phyloP scores from a whole-genome alignment of 2,329 filamentous ascomycete genomes.

The Ophiocordyceps polyrhachis-furcata region DNA sequence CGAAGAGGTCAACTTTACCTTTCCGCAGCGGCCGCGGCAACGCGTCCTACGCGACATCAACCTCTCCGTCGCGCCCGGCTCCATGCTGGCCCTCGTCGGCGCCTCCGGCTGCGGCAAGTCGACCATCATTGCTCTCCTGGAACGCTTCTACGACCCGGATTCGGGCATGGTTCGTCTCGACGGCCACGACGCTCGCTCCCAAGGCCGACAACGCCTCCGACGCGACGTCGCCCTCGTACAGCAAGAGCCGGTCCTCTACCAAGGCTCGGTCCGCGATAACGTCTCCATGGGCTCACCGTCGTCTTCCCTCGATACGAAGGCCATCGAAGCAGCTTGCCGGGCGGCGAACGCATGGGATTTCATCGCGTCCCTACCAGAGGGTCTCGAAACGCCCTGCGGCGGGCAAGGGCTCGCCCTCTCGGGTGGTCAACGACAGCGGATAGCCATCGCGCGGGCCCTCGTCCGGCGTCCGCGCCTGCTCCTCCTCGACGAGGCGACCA shows the following conservation, averaged over 20 bases:
- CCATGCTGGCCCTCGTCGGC: slow-evolving; percentile 36
- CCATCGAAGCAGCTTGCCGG: slow-evolving; percentile 29
- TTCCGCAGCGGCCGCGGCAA: slow-evolving; percentile 23
- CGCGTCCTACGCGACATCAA: slow-evolving; percentile 20
- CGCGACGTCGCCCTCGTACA: slow-evolving; percentile 20
- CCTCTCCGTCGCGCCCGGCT: slow-evolving; percentile 22
- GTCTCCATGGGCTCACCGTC: slow-evolving; percentile 16
- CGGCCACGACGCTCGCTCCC: slow-evolving; percentile 11
- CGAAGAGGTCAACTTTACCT: slow-evolving; percentile 35
- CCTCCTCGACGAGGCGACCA: slow-evolving; percentile 56
- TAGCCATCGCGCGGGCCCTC: slow-evolving; percentile 55
- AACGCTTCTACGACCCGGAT: slow-evolving; percentile 23
- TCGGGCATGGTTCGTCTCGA: slow-evolving; percentile 13
- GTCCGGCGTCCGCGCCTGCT: slow-evolving; percentile 47
- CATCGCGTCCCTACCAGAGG: slow-evolving; percentile 34
- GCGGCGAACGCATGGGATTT: slow-evolving; percentile 39
- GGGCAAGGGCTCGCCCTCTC: slow-evolving; percentile 50
- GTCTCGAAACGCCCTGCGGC: slow-evolving; percentile 44
- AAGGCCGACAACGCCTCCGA: slow-evolving; percentile 14
- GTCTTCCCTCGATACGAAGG: slow-evolving; percentile 10
- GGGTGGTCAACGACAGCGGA: slow-evolving; percentile 53
- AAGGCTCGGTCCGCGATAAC: slow-evolving; percentile 36
- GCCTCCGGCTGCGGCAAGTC: slow-evolving; percentile 41
- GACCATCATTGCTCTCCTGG: slow-evolving; percentile 34
- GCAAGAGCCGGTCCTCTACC: slow-evolving; percentile 22